phyloP scores from a whole-genome alignment of 257 asterid species.

The Fraxinus quadrangulata region DNA sequence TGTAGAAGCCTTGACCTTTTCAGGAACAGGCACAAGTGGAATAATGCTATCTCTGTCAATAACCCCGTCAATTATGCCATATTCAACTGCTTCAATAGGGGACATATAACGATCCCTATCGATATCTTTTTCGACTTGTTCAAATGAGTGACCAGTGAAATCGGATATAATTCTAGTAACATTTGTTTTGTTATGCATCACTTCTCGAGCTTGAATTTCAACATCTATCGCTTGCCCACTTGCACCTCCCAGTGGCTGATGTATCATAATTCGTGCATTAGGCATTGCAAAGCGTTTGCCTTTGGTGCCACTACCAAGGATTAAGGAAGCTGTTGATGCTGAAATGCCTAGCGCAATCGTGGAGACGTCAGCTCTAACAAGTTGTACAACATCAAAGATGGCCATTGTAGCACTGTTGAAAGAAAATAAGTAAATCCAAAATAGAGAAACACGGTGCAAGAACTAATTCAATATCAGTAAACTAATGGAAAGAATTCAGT shows the following conservation, averaged over 20 bases:
- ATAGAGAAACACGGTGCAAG: no score
- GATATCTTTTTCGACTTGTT: slow-evolving; percentile 76
- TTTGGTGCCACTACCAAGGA: slow-evolving; percentile 93
- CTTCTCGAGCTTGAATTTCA: slow-evolving; percentile 89
- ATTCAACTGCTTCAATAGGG: slow-evolving; percentile 90
- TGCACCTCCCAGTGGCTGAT: slow-evolving; percentile 59
- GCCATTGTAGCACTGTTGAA: slow-evolving; percentile 72
- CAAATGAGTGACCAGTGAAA: slow-evolving; percentile 66
- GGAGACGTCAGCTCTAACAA: slow-evolving; percentile 65
- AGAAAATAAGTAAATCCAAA: background rate
- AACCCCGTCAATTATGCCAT: slow-evolving; percentile 85
- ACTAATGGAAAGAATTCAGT: no score
- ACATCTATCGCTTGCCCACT: slow-evolving; percentile 91
- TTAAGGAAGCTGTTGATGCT: slow-evolving; percentile 91
- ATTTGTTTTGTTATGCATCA: slow-evolving; percentile 77
- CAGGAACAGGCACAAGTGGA: slow-evolving; percentile 69
- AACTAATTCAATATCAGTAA: no score
- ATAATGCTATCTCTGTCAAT: slow-evolving; percentile 67
- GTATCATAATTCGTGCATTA: slow-evolving; percentile 61
- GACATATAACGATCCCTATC: slow-evolving; percentile 56
- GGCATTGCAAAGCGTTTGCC: slow-evolving; percentile 97
- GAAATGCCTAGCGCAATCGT: slow-evolving; percentile 79
- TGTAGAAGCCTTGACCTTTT: slow-evolving; percentile 56
- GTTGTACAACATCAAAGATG: slow-evolving; percentile 52
- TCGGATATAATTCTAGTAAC: slow-evolving; percentile 60